Evolutionary conservation across 1,284 basidiomycete species (phyloP).

Genomic region (Papiliotrema laurentii): DNA sequence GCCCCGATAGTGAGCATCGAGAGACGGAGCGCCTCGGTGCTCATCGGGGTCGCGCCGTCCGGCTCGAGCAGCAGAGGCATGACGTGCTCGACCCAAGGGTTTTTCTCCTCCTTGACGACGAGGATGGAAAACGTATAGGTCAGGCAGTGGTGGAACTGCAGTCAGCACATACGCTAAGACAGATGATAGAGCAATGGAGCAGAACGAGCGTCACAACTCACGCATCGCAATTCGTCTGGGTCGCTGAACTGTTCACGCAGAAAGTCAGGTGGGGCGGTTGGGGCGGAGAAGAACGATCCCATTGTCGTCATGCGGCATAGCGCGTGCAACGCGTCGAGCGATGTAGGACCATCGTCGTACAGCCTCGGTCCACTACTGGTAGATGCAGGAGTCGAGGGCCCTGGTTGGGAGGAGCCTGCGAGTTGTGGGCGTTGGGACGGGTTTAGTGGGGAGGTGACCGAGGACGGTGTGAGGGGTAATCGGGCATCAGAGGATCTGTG

Average conservation of each 20-base stretch:
- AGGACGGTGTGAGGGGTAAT: no score
- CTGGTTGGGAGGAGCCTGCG: neutral
- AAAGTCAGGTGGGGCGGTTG: slow-evolving; percentile 20
- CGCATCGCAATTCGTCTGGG: neutral
- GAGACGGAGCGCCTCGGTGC: slow-evolving; percentile 27
- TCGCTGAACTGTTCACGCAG: slow-evolving; percentile 2
- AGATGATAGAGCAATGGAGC: neutral
- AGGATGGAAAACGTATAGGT: slow-evolving; percentile 40
- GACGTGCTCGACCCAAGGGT: slow-evolving; percentile 38
- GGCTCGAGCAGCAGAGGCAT: slow-evolving; percentile 37
- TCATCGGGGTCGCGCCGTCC: slow-evolving; percentile 21
- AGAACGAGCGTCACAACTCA: neutral
- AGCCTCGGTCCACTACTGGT: no score
- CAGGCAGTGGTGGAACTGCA: slow-evolving; percentile 41
- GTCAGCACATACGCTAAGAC: no score
- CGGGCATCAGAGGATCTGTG: neutral
- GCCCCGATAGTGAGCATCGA: slow-evolving; percentile 35
- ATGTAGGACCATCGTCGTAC: neutral
- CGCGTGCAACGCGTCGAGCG: slow-evolving; percentile 18
- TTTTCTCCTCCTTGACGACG: slow-evolving; percentile 35
- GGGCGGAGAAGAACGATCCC: slow-evolving; percentile 21
- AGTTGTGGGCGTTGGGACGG: neutral
- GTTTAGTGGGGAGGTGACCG: slow-evolving; percentile 1
- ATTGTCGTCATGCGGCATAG: slow-evolving; percentile 25
- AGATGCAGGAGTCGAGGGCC: no score